These are phyloP conservation scores for Chrysophaeum taylorii DNA, from an alignment of 352 stramenopile genomes.

Conservation along the genomic window DNA sequence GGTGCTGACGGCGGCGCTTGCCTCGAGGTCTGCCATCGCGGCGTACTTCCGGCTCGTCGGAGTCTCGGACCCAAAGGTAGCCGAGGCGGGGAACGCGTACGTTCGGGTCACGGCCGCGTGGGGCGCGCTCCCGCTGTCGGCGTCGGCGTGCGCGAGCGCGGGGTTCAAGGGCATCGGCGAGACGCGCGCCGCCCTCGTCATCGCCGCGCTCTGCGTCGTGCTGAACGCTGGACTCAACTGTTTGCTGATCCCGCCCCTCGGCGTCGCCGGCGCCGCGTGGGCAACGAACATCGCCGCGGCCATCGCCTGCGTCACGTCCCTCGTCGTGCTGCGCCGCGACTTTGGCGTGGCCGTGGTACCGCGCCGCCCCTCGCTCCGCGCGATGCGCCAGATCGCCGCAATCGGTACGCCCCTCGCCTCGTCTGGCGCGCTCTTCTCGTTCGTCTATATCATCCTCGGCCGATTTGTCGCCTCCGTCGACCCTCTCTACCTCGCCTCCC, in stretches of 20 bases:
- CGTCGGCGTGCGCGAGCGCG: not conserved
- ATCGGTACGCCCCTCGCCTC: not conserved
- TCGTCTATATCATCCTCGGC: not conserved
- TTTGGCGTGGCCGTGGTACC: not conserved
- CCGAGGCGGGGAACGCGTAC: not conserved
- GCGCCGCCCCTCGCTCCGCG: too few relatives aligned
- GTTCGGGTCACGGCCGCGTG: not conserved
- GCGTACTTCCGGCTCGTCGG: not conserved
- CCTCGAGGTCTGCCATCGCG: not conserved
- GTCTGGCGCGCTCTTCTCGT: not conserved
- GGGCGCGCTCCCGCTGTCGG: not conserved
- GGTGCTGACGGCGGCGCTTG: too few relatives aligned
- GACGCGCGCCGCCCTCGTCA: not conserved
- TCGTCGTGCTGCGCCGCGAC: too few relatives aligned
- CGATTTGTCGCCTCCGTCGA: not conserved
- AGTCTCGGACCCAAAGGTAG: not conserved
- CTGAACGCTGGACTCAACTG: not conserved
- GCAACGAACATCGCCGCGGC: not conserved
- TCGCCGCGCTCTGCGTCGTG: not conserved
- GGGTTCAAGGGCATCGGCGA: constrained; percentile 7
- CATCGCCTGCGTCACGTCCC: not conserved
- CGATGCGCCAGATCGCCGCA: not conserved
- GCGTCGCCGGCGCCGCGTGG: constrained; percentile 2
- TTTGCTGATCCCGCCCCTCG: not conserved
- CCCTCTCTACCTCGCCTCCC: not conserved